Evolutionary conservation across 495 filamentous ascomycete species (phyloP).

Genomic region (Annulohypoxylon bovei): DNA sequence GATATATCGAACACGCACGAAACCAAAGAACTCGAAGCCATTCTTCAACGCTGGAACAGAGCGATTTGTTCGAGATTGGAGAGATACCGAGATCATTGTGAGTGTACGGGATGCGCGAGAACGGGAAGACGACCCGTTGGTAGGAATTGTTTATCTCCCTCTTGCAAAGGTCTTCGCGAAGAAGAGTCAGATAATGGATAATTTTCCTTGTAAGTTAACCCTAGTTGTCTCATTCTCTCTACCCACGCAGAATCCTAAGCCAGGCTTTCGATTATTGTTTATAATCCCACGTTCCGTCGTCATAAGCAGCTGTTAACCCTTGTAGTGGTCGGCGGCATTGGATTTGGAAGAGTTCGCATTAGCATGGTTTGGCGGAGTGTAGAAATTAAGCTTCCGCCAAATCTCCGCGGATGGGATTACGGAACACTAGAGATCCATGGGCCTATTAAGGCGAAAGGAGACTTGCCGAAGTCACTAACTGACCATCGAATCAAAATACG

Average conservation of each 20-base stretch:
- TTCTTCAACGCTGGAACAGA: slow-evolving; percentile 85
- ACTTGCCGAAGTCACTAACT: slow-evolving; percentile 55
- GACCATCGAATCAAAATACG: slow-evolving; percentile 64
- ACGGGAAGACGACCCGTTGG: slow-evolving; percentile 71
- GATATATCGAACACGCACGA: slow-evolving; percentile 75
- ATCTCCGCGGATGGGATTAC: slow-evolving; percentile 71
- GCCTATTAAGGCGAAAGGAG: slow-evolving; percentile 46
- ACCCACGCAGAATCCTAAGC: not conserved
- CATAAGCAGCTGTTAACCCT: slow-evolving; percentile 11
- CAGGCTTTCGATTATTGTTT: not conserved
- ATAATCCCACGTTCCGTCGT: not conserved
- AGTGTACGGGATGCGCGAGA: slow-evolving; percentile 71
- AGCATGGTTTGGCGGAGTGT: slow-evolving; percentile 77
- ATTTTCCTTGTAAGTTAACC: slow-evolving; percentile 61
- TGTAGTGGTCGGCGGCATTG: slow-evolving; percentile 67
- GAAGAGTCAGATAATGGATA: slow-evolving; percentile 67
- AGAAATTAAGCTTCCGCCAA: slow-evolving; percentile 62
- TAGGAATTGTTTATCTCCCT: slow-evolving; percentile 74
- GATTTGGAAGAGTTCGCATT: slow-evolving; percentile 71
- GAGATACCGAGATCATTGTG: slow-evolving; percentile 69
- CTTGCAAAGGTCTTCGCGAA: slow-evolving; percentile 65
- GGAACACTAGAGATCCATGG: slow-evolving; percentile 69
- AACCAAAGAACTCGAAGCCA: slow-evolving; percentile 78
- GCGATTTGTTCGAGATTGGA: slow-evolving; percentile 74
- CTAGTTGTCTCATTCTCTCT: slow-evolving; percentile 28